Evolutionary conservation across 345 rosid species (phyloP).

Genomic region (Cardamine chenopodiifolia): DNA sequence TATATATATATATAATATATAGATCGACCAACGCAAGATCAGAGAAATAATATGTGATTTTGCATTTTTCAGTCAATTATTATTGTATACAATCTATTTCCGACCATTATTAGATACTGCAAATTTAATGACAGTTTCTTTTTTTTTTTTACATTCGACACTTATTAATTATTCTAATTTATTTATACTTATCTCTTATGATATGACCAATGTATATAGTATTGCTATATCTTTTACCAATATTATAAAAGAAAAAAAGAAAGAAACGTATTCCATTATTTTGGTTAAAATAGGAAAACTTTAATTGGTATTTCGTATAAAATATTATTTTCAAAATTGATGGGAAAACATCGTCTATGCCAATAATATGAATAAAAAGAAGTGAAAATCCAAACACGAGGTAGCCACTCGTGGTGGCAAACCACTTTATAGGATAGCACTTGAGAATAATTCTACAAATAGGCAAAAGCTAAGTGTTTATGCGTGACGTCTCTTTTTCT

Average conservation of each 20-base stretch:
- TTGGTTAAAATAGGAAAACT: neutral
- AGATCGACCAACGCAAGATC: neutral
- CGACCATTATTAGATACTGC: neutral
- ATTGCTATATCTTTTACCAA: neutral
- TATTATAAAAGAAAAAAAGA: neutral
- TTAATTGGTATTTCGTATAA: neutral
- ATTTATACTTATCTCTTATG: neutral
- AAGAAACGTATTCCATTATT: neutral
- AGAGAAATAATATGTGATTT: neutral
- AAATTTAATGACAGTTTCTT: neutral
- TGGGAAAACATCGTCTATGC: slow-evolving; percentile 19
- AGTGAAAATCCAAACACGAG: slow-evolving; percentile 33
- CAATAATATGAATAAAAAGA: slow-evolving; percentile 12
- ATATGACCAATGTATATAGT: neutral
- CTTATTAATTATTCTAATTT: neutral
- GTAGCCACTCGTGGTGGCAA: slow-evolving; percentile 47
- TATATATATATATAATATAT: too few species aligned
- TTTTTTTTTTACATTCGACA: neutral
- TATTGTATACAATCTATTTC: neutral
- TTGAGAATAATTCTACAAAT: slow-evolving; percentile 42
- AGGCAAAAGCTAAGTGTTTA: slow-evolving; percentile 29
- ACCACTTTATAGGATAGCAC: slow-evolving; percentile 42
- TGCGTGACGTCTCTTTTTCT: slow-evolving; percentile 42
- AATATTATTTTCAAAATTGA: neutral
- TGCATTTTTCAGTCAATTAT: neutral